Base-by-base conservation (phyloP, 2,329 filamentous ascomycete genomes). In the Colletotrichum sojae region DNA sequence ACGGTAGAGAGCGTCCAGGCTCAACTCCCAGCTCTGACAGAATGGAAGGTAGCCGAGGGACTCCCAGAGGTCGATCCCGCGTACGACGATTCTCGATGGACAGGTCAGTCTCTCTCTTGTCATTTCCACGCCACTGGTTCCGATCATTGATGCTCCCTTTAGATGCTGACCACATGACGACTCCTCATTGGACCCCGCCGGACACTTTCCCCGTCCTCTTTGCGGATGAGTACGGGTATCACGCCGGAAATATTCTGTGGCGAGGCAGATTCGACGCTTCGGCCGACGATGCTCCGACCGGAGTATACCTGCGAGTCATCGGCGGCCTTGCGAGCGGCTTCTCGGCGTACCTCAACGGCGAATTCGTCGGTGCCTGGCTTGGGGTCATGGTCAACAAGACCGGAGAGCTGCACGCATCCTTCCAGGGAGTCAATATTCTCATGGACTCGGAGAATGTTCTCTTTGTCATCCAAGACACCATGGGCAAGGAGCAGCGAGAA, bases 31-130 rank as follows among this genome's bases (percentile, higher is more conserved):
- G n/a, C 22, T 16, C 25, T 60, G 6, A 22, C 20, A 9, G 31
- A 27, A 4, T 60, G 57, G 57, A 60, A 60, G 27, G 45, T 60
- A 15, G 22, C 22, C 5, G 45, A 60, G 16, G 45, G 43, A 15
- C 46, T 60, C 6, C 57, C 57, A n/a, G 57, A 60, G 31, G n/a
- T 15, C 15, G 51, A 54, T n/a, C 25, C 51, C 16, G 31, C 13
- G 2, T 54, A 54, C 16, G 51, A 54, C 15, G 51, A 60, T 48
- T 48, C 45, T 8, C 45, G 45, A n/a, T 48, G 45, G 45, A 48
- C 45, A 18, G 45, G 45, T 48, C 16, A 18, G 18, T 16, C 40
- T 31, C 27, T 31, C 27, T 31, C 27, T 31, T 31, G 27, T 31
- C 27, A 9, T 31, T 31, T 8, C 2, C 27, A 10, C 27, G 22